These are phyloP conservation scores for Saccharomycopsis guyanensis DNA, from an alignment of 805 yeast genomes.

Conservation along the genomic window DNA sequence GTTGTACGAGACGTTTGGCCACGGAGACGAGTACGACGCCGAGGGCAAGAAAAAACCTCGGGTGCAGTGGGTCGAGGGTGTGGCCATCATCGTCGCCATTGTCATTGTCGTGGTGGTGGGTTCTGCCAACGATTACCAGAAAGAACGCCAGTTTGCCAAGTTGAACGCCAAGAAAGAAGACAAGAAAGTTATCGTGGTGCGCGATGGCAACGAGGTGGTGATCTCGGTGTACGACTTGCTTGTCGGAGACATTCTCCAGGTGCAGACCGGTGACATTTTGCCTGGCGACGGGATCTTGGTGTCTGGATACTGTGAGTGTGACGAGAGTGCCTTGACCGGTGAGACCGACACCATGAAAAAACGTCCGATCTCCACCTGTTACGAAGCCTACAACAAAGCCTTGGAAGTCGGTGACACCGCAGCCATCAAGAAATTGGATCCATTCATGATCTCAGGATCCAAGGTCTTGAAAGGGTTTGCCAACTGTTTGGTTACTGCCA, in stretches of 20 bases:
- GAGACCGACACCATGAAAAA: constrained; percentile 82
- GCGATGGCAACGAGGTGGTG: constrained; percentile 56
- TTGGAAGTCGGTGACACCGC: constrained; percentile 1
- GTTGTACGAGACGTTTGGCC: constrained; percentile 84
- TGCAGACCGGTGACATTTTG: constrained; percentile 91
- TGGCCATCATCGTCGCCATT: constrained; percentile 90
- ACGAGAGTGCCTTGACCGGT: constrained; percentile 90
- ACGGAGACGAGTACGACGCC: constrained; percentile 66
- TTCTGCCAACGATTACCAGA: constrained; percentile 93
- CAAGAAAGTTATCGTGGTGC: constrained; percentile 70
- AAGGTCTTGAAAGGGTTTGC: constrained; percentile 82
- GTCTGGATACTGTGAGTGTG: constrained; percentile 74
- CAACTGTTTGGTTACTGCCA: constrained; percentile 77
- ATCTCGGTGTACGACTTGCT: constrained; percentile 66
- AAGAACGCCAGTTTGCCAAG: constrained; percentile 85
- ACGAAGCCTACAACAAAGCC: background rate
- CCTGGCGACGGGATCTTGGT: constrained; percentile 83
- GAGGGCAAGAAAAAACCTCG: constrained; percentile 72
- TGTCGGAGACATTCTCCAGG: constrained; percentile 76
- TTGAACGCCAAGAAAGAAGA: constrained; percentile 85
- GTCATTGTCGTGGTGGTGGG: constrained; percentile 87
- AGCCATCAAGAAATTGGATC: constrained; percentile 47
- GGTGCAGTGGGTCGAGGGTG: constrained; percentile 99
- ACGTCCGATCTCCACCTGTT: constrained; percentile 37
- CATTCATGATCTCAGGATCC: constrained; percentile 88